These are phyloP conservation scores for Saccharomyces pastorianus DNA, from an alignment of 1,139 yeast species.

Conservation along the genomic window DNA sequence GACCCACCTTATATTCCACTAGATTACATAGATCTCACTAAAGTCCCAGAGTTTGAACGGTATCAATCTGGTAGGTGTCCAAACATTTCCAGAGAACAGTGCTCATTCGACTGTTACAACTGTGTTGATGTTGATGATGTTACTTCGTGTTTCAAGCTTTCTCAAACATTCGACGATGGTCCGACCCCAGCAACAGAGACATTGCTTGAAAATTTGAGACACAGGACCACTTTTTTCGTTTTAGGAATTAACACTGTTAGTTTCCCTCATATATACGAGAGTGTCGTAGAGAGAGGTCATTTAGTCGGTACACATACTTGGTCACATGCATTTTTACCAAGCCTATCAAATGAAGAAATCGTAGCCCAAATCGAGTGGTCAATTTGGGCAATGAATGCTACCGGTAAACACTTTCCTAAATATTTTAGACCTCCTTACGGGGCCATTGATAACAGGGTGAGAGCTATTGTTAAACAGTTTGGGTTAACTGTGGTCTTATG, in stretches of 20 bases:
- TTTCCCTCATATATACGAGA: slow-evolving; percentile 63
- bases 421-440: slow-evolving; percentile 98
- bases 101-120: slow-evolving; percentile 81
- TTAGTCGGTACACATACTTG: slow-evolving; percentile 85
- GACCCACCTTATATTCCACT: slow-evolving; percentile 84
- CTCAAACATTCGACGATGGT: slow-evolving; percentile 94
- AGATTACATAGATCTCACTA: slow-evolving; percentile 52
- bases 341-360: slow-evolving; percentile 65
- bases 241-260: slow-evolving; percentile 73
- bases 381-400: slow-evolving; percentile 96
- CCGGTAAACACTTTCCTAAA: slow-evolving; percentile 78
- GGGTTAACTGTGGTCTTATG: slow-evolving; percentile 85
- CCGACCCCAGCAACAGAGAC: slow-evolving; percentile 67
- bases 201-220: slow-evolving; percentile 45
- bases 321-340: slow-evolving; percentile 81
- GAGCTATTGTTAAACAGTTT: slow-evolving; percentile 71
- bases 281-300: slow-evolving; percentile 57
- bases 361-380: slow-evolving; percentile 92
- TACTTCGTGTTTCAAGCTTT: slow-evolving; percentile 59
- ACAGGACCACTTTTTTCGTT: slow-evolving; percentile 70
- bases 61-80: slow-evolving; percentile 60
- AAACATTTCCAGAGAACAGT: slow-evolving; percentile 39
- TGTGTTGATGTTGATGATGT: slow-evolving; percentile 74
- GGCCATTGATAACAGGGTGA: slow-evolving; percentile 78
- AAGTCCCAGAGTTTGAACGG: slow-evolving; percentile 42